These are phyloP conservation scores for Cenchrus purpureus DNA, from an alignment of 176 grass and related monocot species.

Conservation along the genomic window DNA sequence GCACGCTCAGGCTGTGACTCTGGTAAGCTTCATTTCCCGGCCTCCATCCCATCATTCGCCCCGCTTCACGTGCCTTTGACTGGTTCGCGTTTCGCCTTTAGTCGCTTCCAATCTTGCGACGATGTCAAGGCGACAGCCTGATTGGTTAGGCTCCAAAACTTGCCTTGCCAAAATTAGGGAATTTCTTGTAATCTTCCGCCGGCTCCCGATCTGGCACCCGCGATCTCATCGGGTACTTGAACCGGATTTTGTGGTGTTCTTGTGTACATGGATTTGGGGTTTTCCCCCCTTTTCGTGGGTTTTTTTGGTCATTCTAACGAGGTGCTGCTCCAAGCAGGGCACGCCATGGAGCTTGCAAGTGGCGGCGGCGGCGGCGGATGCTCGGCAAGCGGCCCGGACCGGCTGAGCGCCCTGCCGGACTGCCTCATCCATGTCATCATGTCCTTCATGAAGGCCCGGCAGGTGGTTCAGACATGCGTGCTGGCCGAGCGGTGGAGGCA, in stretches of 20 bases:
- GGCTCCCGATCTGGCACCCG: not conserved
- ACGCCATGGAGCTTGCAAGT: not conserved
- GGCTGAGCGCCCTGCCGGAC: not conserved
- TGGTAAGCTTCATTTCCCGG: not conserved
- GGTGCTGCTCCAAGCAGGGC: not conserved
- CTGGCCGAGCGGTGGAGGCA: not conserved
- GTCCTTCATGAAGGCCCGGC: not conserved
- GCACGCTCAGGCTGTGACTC: not conserved
- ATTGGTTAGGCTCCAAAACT: not conserved
- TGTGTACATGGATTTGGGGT: not conserved
- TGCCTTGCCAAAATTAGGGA: no score
- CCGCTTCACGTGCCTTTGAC: no score
- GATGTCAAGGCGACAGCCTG: no score
- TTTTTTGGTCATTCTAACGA: not conserved
- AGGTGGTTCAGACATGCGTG: slow-evolving; percentile 6
- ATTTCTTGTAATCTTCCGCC: not conserved
- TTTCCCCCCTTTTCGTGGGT: not conserved
- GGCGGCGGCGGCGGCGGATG: not conserved
- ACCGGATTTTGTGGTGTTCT: not conserved
- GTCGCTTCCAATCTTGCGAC: not conserved
- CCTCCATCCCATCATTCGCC: not conserved
- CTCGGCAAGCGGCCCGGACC: not conserved
- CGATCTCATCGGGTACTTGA: not conserved
- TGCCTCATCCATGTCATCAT: not conserved
- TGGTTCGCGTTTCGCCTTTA: not conserved